Evolutionary conservation across 805 yeast species (phyloP).

Genomic region (Cyberlindnera mrakii): DNA sequence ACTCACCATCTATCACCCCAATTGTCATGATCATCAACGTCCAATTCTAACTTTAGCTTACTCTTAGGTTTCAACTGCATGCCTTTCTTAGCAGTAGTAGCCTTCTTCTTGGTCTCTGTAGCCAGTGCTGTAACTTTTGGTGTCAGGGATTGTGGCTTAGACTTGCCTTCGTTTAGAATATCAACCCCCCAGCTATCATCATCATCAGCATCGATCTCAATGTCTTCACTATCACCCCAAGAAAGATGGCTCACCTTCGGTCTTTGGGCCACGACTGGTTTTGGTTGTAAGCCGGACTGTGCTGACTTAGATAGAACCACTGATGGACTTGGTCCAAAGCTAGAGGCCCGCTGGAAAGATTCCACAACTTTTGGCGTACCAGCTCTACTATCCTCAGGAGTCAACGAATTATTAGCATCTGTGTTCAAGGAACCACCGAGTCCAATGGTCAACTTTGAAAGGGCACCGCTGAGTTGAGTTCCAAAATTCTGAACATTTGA

Average conservation of each 20-base stretch:
- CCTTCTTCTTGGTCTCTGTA: slow-evolving; percentile 10
- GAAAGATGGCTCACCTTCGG: slow-evolving; percentile 8
- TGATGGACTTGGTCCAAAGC: not conserved
- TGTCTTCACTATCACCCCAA: slow-evolving; percentile 11
- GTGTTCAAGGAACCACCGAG: slow-evolving; percentile 20
- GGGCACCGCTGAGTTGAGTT: slow-evolving; percentile 15
- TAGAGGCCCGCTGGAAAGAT: slow-evolving; percentile 6
- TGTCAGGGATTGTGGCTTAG: slow-evolving; percentile 4
- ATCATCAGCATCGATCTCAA: slow-evolving; percentile 7
- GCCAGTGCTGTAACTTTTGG: slow-evolving; percentile 19
- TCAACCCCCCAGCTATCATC: slow-evolving; percentile 20
- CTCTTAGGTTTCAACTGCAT: slow-evolving; percentile 22
- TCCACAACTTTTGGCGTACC: slow-evolving; percentile 17
- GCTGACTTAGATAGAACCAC: no score
- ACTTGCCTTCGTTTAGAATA: not conserved
- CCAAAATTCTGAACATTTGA: slow-evolving; percentile 22
- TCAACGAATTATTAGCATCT: slow-evolving; percentile 5
- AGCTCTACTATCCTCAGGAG: slow-evolving; percentile 14
- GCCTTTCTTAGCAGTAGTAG: slow-evolving; percentile 15
- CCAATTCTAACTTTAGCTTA: slow-evolving; percentile 29
- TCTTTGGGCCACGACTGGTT: not conserved
- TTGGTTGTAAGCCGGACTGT: no score
- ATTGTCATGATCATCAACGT: slow-evolving; percentile 32
- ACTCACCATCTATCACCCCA: slow-evolving; percentile 42
- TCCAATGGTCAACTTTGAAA: slow-evolving; percentile 15